Evolutionary conservation across 2,329 filamentous ascomycete genomes (phyloP).

Genomic region (Cordyceps farinosa): DNA sequence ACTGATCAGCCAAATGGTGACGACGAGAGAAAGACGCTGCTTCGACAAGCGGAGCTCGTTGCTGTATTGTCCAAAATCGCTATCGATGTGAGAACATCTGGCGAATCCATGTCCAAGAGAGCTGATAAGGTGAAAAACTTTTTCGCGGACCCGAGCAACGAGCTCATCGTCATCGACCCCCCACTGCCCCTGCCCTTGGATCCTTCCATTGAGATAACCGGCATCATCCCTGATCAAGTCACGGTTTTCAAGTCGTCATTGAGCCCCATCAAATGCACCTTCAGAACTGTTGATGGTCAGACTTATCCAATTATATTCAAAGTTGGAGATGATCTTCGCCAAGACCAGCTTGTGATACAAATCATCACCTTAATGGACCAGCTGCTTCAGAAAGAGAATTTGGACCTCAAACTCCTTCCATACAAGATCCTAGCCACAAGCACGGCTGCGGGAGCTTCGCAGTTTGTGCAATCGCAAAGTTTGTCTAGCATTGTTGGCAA

Average conservation of each 20-base stretch:
- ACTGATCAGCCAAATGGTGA: conserved; percentile 67
- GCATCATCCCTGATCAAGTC: conserved; percentile 78
- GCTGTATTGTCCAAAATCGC: conserved; percentile 84
- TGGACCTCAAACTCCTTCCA: conserved; percentile 90
- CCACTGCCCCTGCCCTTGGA: conserved; percentile 86
- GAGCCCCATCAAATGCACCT: conserved; percentile 85
- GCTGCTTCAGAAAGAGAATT: conserved; percentile 88
- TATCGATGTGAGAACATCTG: conserved; percentile 78
- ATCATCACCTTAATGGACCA: conserved; percentile 99
- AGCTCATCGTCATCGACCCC: conserved; percentile 76
- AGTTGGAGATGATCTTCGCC: conserved; percentile 89
- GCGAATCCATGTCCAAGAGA: conserved; percentile 74
- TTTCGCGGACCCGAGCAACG: conserved; percentile 84
- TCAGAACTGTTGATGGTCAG: conserved; percentile 72
- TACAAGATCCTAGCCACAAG: conserved; percentile 96
- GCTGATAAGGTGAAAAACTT: conserved; percentile 81
- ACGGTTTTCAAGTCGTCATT: conserved; percentile 95
- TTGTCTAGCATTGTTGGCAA: conserved; percentile 80
- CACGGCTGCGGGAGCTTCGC: conserved; percentile 81
- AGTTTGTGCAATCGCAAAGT: conserved; percentile 85
- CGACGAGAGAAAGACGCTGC: conserved; percentile 70
- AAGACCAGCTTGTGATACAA: conserved; percentile 94
- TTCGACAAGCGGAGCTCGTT: conserved; percentile 86
- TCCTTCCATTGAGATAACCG: conserved; percentile 73
- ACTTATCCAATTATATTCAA: conserved; percentile 96